Evolutionary conservation across 305 asterid species (phyloP).

Genomic region (Fraxinus angustifolia): DNA sequence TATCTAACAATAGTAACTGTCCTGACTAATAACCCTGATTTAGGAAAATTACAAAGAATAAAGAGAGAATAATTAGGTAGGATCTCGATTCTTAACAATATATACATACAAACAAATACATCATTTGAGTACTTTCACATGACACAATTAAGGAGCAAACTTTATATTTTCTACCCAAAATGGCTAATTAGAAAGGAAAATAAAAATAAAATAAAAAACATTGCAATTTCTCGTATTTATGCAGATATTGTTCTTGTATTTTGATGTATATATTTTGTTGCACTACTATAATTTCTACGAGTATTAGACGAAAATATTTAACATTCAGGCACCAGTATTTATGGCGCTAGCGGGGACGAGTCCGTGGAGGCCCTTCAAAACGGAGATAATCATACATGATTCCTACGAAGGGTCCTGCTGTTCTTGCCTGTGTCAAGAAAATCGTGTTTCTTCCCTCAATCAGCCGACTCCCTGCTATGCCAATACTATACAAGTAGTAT

Average conservation of each 20-base stretch:
- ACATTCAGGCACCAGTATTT: neutral
- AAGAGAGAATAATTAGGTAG: too few species aligned
- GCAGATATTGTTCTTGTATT: neutral
- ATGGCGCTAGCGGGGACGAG: neutral
- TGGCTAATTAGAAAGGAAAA: neutral
- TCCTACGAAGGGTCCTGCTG: conserved; percentile 23
- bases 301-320: neutral
- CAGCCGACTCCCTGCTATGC: conserved; percentile 28
- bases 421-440: conserved; percentile 38
- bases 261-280: neutral
- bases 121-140: too few species aligned
- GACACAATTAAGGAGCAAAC: neutral
- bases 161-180: neutral
- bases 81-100: too few species aligned
- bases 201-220: neutral
- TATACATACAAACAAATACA: neutral
- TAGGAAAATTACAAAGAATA: too few species aligned
- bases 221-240: neutral
- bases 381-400: conserved; percentile 64
- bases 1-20: too few species aligned
- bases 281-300: neutral
- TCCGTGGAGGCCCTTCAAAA: conserved; percentile 39
- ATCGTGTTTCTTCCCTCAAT: conserved; percentile 39
- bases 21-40: too few species aligned
- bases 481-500: conserved; percentile 30